Conservation (phyloP, 2,329 filamentous ascomycete genomes). For the Pseudocercospora eumusae region DNA sequence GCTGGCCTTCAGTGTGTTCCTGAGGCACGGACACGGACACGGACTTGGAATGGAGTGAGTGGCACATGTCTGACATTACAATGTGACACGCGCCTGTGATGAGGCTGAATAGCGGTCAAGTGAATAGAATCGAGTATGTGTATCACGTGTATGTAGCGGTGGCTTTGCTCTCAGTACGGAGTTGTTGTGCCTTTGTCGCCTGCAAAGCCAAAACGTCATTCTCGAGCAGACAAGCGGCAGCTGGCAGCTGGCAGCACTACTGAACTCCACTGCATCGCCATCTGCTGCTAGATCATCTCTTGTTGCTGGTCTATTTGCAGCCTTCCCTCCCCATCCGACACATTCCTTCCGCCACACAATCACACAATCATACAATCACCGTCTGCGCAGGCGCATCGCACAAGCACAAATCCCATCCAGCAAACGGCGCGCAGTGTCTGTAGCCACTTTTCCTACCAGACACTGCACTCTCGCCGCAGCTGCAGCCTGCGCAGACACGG, state of each 20-base stretch:
- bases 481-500: constrained; percentile 25
- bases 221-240: constrained; percentile 1
- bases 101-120: constrained; percentile 2
- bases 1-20: not conserved
- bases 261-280: not conserved
- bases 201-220: constrained; percentile 6
- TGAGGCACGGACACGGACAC: not conserved
- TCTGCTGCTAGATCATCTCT: too few relatives aligned
- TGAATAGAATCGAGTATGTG: not conserved
- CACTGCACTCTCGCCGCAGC: constrained; percentile 8
- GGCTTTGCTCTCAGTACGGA: too few relatives aligned
- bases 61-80: not conserved
- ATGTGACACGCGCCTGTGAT: not conserved
- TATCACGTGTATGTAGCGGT: constrained; percentile 5
- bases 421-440: constrained; percentile 11
- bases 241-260: not conserved
- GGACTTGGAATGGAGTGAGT: not conserved
- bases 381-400: constrained; percentile 17
- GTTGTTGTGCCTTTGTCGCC: constrained; percentile 2
- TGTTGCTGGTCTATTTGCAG: not conserved
- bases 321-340: not conserved
- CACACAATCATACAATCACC: constrained; percentile 6
- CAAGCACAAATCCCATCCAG: constrained; percentile 12
- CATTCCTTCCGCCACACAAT: not conserved
- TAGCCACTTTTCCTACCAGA: not conserved